phyloP scores from a whole-genome alignment of 805 yeast genomes.

The Myxozyma melibiosi region DNA sequence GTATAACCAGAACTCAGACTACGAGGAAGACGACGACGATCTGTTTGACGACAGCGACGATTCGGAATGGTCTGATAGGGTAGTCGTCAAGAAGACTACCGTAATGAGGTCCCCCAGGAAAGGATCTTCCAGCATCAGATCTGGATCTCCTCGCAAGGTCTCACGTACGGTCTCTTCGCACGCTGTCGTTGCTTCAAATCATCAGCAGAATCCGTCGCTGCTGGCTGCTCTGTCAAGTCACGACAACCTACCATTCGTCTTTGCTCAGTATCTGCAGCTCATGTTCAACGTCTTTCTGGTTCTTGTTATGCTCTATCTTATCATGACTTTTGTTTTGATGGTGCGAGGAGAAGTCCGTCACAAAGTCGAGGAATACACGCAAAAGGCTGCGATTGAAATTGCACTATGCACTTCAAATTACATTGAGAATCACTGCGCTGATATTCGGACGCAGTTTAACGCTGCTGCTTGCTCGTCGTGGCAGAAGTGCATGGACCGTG shows the following conservation, averaged over 20 bases:
- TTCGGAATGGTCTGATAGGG: conserved; percentile 23
- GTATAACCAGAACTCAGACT: conserved; percentile 4
- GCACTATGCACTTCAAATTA: conserved; percentile 71
- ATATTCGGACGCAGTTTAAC: conserved; percentile 73
- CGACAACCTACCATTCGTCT: conserved; percentile 51
- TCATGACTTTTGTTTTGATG: conserved; percentile 55
- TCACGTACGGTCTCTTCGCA: conserved; percentile 2
- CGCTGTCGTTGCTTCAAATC: background rate
- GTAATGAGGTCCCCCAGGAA: conserved; percentile 27
- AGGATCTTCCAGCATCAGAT: conserved; percentile 28
- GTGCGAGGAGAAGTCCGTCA: conserved; percentile 69
- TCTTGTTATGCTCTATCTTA: conserved; percentile 53
- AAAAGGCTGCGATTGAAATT: conserved; percentile 64
- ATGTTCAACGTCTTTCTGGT: conserved; percentile 58
- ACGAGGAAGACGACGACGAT: conserved; percentile 15
- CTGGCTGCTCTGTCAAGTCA: conserved; percentile 27
- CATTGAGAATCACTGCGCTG: conserved; percentile 66
- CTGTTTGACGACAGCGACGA: conserved; percentile 14
- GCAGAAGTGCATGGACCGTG: conserved; percentile 81
- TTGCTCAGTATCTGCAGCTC: conserved; percentile 66
- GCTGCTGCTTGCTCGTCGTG: conserved; percentile 70
- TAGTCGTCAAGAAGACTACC: conserved; percentile 24
- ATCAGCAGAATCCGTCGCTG: conserved; percentile 2
- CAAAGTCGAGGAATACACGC: conserved; percentile 64
- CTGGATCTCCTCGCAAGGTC: conserved; percentile 31